Evolutionary conservation across 352 stramenopile species (phyloP).

Genomic region (Peronospora destructor): DNA sequence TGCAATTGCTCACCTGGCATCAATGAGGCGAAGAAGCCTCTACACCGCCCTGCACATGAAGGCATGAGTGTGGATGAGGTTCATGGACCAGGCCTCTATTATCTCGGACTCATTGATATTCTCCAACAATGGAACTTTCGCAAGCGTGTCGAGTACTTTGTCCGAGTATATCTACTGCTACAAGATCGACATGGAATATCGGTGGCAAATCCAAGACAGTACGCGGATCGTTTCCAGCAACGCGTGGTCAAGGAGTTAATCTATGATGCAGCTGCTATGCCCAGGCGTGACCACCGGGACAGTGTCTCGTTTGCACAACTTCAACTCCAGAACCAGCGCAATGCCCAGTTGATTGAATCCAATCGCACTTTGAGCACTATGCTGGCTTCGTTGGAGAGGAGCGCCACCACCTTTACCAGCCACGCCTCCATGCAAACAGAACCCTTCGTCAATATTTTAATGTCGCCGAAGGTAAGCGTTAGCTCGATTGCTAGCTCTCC

Average conservation of each 20-base stretch:
- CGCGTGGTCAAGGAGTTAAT: slow-evolving; percentile 71
- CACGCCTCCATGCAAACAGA: slow-evolving; percentile 16
- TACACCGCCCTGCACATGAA: slow-evolving; percentile 40
- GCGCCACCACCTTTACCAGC: slow-evolving; percentile 14
- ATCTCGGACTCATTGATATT: slow-evolving; percentile 93
- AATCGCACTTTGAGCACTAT: slow-evolving; percentile 42
- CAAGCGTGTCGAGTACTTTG: slow-evolving; percentile 86
- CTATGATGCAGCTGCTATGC: slow-evolving; percentile 37
- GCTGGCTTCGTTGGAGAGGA: slow-evolving; percentile 43
- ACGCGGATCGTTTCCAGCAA: slow-evolving; percentile 72
- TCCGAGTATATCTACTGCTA: slow-evolving; percentile 61
- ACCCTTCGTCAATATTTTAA: slow-evolving; percentile 10
- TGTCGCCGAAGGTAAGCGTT: slow-evolving; percentile 15
- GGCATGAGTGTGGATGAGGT: slow-evolving; percentile 81
- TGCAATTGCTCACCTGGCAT: slow-evolving; percentile 22
- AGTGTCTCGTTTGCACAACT: slow-evolving; percentile 32
- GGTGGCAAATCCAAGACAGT: slow-evolving; percentile 62
- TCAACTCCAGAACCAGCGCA: slow-evolving; percentile 38
- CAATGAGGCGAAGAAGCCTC: slow-evolving; percentile 27
- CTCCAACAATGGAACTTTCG: slow-evolving; percentile 91
- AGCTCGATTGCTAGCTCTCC: slow-evolving; percentile 7
- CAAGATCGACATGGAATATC: slow-evolving; percentile 71
- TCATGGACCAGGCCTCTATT: slow-evolving; percentile 89
- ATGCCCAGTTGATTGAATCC: slow-evolving; percentile 40
- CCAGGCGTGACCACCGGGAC: slow-evolving; percentile 23